phyloP scores from a whole-genome alignment of 257 asterid genomes.

The Pogostemon cablin region DNA sequence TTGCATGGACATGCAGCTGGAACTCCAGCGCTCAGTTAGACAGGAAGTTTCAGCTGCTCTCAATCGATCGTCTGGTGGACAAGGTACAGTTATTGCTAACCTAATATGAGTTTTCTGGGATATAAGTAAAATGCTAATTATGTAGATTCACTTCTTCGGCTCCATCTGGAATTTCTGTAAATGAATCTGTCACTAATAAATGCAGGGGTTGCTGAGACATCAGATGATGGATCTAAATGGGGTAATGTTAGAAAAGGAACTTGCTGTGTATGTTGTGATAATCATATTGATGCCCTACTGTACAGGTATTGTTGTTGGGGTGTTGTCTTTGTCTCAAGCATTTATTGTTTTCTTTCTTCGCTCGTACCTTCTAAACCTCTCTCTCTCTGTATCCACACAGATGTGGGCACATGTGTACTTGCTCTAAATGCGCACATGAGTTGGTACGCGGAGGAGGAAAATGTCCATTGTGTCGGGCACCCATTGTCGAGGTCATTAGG shows the following conservation, averaged over 20 bases:
- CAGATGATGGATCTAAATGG: conserved; percentile 90
- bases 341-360: background rate
- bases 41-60: conserved; percentile 99
- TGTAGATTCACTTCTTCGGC: background rate
- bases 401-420: conserved; percentile 99
- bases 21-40: conserved; percentile 93
- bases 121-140: conserved; percentile 14
- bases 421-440: conserved; percentile 92
- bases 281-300: conserved; percentile 81
- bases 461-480: conserved; percentile 97
- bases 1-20: conserved; percentile 99
- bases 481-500: conserved; percentile 95
- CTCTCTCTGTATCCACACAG: conserved; percentile 39
- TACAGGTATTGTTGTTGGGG: conserved; percentile 66
- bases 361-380: background rate
- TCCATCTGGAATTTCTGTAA: background rate
- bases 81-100: conserved; percentile 51
- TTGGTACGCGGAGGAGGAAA: conserved; percentile 89
- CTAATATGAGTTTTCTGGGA: background rate
- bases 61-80: conserved; percentile 76
- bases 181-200: background rate
- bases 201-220: conserved; percentile 68
- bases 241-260: conserved; percentile 87
- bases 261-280: conserved; percentile 96
- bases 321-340: background rate